phyloP scores from a whole-genome alignment of 1,284 basidiomycete species.

The Leccinum griseonigrum region DNA sequence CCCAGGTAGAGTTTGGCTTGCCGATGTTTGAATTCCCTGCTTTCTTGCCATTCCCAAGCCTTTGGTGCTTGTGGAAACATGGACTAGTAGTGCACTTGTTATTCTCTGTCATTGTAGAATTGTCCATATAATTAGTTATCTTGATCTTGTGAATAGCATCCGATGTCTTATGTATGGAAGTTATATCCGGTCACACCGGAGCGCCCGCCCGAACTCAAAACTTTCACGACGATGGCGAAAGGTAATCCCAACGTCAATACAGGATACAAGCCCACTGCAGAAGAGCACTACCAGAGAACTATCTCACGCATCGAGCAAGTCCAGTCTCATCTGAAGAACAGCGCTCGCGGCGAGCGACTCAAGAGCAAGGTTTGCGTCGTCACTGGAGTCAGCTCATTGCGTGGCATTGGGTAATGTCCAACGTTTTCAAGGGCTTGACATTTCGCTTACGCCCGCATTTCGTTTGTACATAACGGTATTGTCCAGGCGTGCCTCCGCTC shows the following conservation, averaged over 20 bases:
- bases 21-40: neutral
- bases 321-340: constrained; percentile 62
- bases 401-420: constrained; percentile 73
- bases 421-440: constrained; percentile 4
- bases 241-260: constrained; percentile 5
- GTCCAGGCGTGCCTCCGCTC: constrained; percentile 69
- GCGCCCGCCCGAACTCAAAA: neutral
- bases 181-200: constrained; percentile 1
- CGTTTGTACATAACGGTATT: constrained; percentile 6
- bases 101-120: neutral
- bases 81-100: constrained; percentile 10
- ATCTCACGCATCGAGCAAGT: constrained; percentile 65
- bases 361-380: constrained; percentile 86
- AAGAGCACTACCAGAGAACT: constrained; percentile 56
- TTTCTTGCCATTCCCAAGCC: constrained; percentile 6
- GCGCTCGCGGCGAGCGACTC: constrained; percentile 59
- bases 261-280: constrained; percentile 23
- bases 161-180: neutral
- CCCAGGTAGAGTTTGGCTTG: constrained; percentile 1
- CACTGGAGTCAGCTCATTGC: constrained; percentile 82
- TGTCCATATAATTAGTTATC: constrained; percentile 6
- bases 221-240: constrained; percentile 17
- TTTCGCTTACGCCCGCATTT: constrained; percentile 14
- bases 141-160: constrained; percentile 12
- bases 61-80: constrained; percentile 15